Percentiles rank a stretch among this genome's conserved stretches.
Conservation (phyloP, 495 filamentous ascomycete species). For the Daldinia vernicosa region DNA sequence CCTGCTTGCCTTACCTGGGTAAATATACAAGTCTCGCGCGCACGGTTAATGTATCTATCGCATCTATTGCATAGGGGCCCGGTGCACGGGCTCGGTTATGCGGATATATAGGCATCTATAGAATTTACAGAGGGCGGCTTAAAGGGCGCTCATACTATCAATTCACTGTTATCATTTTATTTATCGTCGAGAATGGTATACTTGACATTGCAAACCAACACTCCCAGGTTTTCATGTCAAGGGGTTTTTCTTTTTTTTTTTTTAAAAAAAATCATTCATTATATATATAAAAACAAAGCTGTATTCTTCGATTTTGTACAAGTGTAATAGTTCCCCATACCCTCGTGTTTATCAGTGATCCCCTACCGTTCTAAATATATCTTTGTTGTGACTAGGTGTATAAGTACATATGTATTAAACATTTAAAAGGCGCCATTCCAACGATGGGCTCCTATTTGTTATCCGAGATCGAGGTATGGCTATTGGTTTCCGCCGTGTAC, state of each 20-base stretch:
- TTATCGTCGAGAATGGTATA: no score
- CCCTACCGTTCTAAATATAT: background rate
- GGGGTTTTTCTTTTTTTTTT: background rate
- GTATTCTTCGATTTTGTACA: background rate
- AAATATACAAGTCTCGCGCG: background rate
- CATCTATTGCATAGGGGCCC: background rate
- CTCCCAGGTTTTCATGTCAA: background rate
- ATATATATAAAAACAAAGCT: background rate
- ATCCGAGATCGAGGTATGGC: background rate
- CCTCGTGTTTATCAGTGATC: background rate
- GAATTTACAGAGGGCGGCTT: background rate
- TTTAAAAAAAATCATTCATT: no score
- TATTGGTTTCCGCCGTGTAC: background rate
- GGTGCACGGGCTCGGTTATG: background rate
- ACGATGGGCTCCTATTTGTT: background rate
- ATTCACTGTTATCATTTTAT: background rate
- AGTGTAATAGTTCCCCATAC: background rate
- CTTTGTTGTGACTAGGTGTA: background rate
- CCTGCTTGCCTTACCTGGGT: background rate
- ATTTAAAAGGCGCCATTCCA: background rate
- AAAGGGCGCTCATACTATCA: background rate
- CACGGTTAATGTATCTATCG: background rate
- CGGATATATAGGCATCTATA: background rate
- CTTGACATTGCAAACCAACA: no score
- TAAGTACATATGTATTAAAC: background rate